Percentiles rank a stretch among this genome's conserved stretches.
phyloP scores from a whole-genome alignment of 2,329 filamentous ascomycete species.

The Pseudomassariella vexata region DNA sequence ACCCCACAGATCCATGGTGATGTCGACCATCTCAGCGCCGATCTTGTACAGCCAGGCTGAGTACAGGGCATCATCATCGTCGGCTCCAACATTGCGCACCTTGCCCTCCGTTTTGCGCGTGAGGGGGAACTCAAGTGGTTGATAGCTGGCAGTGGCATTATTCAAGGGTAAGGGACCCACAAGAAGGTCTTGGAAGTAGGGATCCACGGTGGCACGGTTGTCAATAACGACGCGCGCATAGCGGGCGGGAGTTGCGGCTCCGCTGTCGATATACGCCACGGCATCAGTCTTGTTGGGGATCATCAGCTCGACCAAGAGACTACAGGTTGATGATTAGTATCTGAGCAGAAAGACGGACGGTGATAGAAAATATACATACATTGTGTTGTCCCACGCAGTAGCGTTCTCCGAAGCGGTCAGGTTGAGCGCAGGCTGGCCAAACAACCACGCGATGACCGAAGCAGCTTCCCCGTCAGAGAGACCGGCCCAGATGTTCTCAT shows the following conservation, averaged over 20 bases:
- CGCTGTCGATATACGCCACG: slow-evolving; percentile 36
- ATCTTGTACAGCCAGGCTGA: slow-evolving; percentile 29
- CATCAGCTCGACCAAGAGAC: slow-evolving; percentile 30
- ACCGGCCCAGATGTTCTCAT: slow-evolving; percentile 11
- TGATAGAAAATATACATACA: slow-evolving; percentile 17
- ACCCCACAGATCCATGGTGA: slow-evolving; percentile 38
- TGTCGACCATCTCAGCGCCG: slow-evolving; percentile 25
- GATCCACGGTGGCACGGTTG: slow-evolving; percentile 29
- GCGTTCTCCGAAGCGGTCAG: slow-evolving; percentile 28
- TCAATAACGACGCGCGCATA: slow-evolving; percentile 39
- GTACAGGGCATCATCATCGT: slow-evolving; percentile 20
- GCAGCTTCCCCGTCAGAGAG: slow-evolving; percentile 31
- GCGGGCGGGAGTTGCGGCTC: slow-evolving; percentile 26
- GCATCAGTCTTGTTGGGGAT: slow-evolving; percentile 44
- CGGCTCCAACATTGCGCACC: slow-evolving; percentile 33
- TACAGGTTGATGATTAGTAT: slow-evolving; percentile 5
- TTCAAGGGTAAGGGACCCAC: slow-evolving; percentile 43
- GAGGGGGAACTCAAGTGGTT: slow-evolving; percentile 35
- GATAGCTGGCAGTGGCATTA: slow-evolving; percentile 28
- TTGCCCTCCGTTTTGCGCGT: slow-evolving; percentile 31
- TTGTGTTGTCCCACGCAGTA: slow-evolving; percentile 29
- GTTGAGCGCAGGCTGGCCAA: slow-evolving; percentile 31
- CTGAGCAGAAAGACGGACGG: rapidly evolving
- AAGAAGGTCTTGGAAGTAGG: slow-evolving; percentile 36
- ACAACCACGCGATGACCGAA: slow-evolving; percentile 31